These are phyloP conservation scores for Metarhizium anisopliae DNA, from an alignment of 2,329 filamentous ascomycete genomes.

Conservation along the genomic window DNA sequence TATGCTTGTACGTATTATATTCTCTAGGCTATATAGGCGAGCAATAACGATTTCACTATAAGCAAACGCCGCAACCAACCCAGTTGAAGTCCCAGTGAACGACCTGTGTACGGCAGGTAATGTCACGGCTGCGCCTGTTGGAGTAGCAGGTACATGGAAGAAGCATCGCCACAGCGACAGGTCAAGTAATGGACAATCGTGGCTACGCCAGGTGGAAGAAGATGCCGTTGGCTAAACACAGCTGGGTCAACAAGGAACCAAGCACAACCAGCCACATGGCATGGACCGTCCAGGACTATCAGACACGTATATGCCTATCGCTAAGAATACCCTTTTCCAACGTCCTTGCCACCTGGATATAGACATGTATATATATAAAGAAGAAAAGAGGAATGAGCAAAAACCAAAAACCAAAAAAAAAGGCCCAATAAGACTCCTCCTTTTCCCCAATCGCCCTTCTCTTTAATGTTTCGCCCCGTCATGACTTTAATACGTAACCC, in stretches of 20 bases:
- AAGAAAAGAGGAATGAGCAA: background rate
- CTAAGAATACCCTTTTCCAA: background rate
- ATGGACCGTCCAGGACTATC: too few species aligned
- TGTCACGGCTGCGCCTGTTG: too few species aligned
- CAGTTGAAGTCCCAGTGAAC: too few species aligned
- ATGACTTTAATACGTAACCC: background rate
- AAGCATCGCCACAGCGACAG: too few species aligned
- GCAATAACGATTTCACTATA: background rate
- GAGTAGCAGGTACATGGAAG: too few species aligned
- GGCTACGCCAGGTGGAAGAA: too few species aligned
- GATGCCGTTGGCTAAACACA: too few species aligned
- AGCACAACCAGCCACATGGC: too few species aligned
- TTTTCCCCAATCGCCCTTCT: background rate
- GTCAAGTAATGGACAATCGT: too few species aligned
- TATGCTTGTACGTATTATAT: background rate
- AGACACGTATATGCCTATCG: background rate
- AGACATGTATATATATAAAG: background rate
- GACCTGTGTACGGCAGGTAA: too few species aligned
- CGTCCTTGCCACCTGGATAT: background rate
- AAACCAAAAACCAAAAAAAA: background rate
- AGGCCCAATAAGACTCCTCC: background rate
- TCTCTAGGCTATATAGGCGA: background rate
- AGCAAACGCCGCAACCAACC: too few species aligned
- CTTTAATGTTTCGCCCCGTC: background rate
- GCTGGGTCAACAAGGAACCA: too few species aligned